A percentile compares a stretch with the other conserved stretches of the same genome.
Conservation (phyloP, 1,284 basidiomycete species). For the Cutaneotrichosporon cyanovorans region DNA sequence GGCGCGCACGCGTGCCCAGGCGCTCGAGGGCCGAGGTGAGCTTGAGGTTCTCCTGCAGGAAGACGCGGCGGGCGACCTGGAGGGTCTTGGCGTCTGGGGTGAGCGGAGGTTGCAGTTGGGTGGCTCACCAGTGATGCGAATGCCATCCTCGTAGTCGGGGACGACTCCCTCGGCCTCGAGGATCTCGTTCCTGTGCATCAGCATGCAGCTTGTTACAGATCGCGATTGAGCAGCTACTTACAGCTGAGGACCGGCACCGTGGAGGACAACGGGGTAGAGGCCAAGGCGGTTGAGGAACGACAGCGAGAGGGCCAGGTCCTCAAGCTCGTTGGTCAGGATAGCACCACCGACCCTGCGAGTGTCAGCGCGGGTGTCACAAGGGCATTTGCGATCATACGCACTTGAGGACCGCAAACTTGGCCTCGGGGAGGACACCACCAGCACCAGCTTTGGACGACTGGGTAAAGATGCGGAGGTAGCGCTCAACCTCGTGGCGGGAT, state of each 20-base stretch:
- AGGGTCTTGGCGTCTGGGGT: slow-evolving; percentile 76
- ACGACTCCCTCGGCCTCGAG: slow-evolving; percentile 82
- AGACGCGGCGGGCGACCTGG: slow-evolving; percentile 85
- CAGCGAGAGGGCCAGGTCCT: slow-evolving; percentile 83
- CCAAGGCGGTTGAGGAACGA: slow-evolving; percentile 91
- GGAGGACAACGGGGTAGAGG: slow-evolving; percentile 86
- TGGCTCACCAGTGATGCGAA: slow-evolving; percentile 75
- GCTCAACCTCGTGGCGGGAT: slow-evolving; percentile 88
- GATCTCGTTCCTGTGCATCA: slow-evolving; percentile 58
- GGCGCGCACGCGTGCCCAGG: slow-evolving; percentile 85
- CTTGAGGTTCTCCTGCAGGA: slow-evolving; percentile 89
- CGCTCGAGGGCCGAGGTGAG: slow-evolving; percentile 83
- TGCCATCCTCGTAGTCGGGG: slow-evolving; percentile 92
- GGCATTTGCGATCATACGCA: slow-evolving; percentile 21
- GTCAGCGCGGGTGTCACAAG: not conserved
- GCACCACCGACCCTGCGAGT: slow-evolving; percentile 68
- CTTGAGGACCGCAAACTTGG: slow-evolving; percentile 90
- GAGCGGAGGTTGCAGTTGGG: not conserved
- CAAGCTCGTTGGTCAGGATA: slow-evolving; percentile 72
- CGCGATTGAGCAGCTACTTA: slow-evolving; percentile 17
- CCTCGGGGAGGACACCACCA: slow-evolving; percentile 49
- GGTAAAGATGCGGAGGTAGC: slow-evolving; percentile 92
- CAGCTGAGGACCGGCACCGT: slow-evolving; percentile 89
- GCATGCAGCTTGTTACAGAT: not conserved
- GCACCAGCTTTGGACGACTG: slow-evolving; percentile 69